Percentiles rank a stretch among this genome's conserved stretches.
phyloP scores from a whole-genome alignment of 352 stramenopile genomes.

The Phytophthora multivora region DNA sequence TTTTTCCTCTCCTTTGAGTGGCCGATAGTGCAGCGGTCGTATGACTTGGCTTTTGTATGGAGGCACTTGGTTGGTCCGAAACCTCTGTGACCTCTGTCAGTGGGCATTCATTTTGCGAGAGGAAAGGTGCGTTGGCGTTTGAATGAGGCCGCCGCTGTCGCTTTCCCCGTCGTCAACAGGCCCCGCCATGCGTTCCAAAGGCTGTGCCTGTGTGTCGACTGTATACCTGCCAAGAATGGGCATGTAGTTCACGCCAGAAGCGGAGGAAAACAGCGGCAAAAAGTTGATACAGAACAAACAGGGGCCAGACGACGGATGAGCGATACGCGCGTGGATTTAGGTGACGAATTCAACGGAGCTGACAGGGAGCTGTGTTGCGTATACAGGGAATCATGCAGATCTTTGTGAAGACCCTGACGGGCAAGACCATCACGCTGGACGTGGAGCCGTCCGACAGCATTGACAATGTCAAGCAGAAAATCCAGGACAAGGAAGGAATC shows the following conservation, averaged over 20 bases:
- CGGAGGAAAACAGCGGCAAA: conserved; percentile 12
- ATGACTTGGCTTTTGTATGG: conserved; percentile 31
- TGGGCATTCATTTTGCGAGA: conserved; percentile 57
- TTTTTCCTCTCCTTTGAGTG: conserved; percentile 32
- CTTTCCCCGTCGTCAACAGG: conserved; percentile 11
- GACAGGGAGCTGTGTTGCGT: conserved; percentile 12
- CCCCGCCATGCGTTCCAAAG: neutral
- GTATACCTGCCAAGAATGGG: neutral
- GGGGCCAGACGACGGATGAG: conserved; percentile 6
- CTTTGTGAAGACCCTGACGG: conserved; percentile 98
- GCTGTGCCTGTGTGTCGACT: neutral
- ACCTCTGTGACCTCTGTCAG: conserved; percentile 19
- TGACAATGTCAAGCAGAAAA: conserved; percentile 99
- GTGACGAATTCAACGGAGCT: conserved; percentile 12
- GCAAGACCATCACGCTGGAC: conserved; percentile 97
- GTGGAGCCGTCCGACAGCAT: conserved; percentile 97
- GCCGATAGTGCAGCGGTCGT: conserved; percentile 29
- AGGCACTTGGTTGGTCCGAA: conserved; percentile 41
- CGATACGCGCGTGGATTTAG: conserved; percentile 1
- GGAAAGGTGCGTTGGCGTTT: conserved; percentile 46
- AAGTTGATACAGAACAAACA: conserved; percentile 8
- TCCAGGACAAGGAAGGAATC: conserved; percentile 99
- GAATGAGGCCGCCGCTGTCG: neutral
- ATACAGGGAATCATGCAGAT: conserved; percentile 91
- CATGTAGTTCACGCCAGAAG: neutral